Evolutionary conservation across 2,329 filamentous ascomycete genomes (phyloP).

Genomic region (Cordyceps pruinosa): DNA sequence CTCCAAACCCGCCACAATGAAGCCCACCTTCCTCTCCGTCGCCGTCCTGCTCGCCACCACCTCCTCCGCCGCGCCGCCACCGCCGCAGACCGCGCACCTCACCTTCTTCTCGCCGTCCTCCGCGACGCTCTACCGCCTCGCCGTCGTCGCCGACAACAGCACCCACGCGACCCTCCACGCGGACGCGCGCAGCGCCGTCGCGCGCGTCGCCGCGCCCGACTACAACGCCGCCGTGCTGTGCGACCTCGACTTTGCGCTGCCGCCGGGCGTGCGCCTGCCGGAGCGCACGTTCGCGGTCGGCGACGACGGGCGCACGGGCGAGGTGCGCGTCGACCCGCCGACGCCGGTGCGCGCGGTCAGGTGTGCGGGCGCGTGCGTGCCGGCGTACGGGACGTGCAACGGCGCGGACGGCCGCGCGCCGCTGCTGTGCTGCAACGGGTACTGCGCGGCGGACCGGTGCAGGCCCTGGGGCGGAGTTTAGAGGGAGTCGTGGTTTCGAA

Average conservation of each 20-base stretch:
- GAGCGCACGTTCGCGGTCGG: slow-evolving; percentile 21
- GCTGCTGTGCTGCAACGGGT: slow-evolving; percentile 37
- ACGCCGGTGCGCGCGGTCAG: slow-evolving; percentile 35
- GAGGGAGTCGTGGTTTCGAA: neutral
- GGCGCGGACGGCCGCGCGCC: slow-evolving; percentile 26
- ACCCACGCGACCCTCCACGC: slow-evolving; percentile 34
- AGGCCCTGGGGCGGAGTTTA: slow-evolving; percentile 27
- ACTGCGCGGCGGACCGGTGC: slow-evolving; percentile 36
- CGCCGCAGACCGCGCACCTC: slow-evolving; percentile 32
- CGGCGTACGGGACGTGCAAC: slow-evolving; percentile 32
- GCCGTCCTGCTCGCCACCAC: neutral
- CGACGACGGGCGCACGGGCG: slow-evolving; percentile 26
- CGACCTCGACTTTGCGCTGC: slow-evolving; percentile 27
- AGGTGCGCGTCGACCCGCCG: slow-evolving; percentile 38
- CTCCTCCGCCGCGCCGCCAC: slow-evolving; percentile 21
- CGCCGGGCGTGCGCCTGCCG: slow-evolving; percentile 19
- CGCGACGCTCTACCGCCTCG: slow-evolving; percentile 29
- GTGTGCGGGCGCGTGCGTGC: slow-evolving; percentile 37
- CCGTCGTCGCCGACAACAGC: slow-evolving; percentile 35
- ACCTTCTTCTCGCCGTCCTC: slow-evolving; percentile 37
- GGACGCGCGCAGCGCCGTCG: slow-evolving; percentile 25
- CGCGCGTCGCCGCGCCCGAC: slow-evolving; percentile 35
- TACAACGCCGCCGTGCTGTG: slow-evolving; percentile 37
- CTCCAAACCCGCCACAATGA: slow-evolving; percentile 19
- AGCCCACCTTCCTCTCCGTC: neutral